Conservation (phyloP, 345 rosid genomes). For the Brassica juncea region DNA sequence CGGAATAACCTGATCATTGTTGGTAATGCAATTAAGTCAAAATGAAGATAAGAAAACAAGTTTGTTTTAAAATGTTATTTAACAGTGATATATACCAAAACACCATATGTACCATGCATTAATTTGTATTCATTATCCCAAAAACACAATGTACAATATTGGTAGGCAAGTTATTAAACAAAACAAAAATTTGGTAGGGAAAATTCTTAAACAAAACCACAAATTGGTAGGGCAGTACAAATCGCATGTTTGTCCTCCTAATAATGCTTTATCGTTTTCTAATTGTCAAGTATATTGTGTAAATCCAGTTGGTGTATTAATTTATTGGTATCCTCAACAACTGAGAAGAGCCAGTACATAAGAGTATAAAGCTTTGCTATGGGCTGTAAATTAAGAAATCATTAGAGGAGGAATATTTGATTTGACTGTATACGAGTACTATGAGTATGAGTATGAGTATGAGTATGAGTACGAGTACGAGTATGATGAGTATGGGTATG, state of each 20-base stretch:
- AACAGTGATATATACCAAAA: not conserved
- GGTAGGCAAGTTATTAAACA: not conserved
- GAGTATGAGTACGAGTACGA: too few species aligned
- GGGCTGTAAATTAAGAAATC: not conserved
- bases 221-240: not conserved
- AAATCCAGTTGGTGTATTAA: not conserved
- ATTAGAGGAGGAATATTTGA: not conserved
- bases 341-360: not conserved
- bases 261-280: not conserved
- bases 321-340: not conserved
- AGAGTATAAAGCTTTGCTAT: not conserved
- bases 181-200: not conserved
- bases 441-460: too few species aligned
- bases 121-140: not conserved
- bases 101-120: not conserved
- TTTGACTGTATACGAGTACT: not conserved
- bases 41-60: not conserved
- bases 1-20: not conserved
- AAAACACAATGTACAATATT: not conserved
- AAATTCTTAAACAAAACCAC: not conserved
- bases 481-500: not conserved
- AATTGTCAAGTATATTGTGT: not conserved
- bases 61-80: not conserved
- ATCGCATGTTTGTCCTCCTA: not conserved
- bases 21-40: not conserved